phyloP scores from a whole-genome alignment of 2,329 filamentous ascomycete species.

The Neofusicoccum laricinum region DNA sequence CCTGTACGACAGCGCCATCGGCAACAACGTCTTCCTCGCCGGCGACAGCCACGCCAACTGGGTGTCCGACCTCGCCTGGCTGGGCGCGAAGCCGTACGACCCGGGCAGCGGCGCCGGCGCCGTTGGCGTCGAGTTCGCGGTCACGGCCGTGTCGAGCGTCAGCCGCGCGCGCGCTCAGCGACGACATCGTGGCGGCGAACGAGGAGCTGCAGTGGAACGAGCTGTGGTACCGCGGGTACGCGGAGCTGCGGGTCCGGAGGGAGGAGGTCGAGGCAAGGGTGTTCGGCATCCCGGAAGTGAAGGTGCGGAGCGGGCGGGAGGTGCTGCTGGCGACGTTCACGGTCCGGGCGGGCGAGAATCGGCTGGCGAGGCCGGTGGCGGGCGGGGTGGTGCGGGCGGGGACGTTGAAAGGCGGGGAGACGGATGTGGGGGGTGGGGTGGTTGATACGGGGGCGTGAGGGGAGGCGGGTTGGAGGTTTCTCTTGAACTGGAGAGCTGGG shows the following conservation, averaged over 20 bases:
- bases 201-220: conserved; percentile 70
- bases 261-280: conserved; percentile 56
- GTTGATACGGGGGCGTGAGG: neutral
- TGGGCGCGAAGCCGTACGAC: conserved; percentile 41
- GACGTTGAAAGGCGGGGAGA: conserved; percentile 48
- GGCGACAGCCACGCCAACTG: conserved; percentile 69
- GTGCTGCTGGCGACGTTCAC: conserved; percentile 69
- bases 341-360: conserved; percentile 60
- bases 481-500: too few relatives aligned
- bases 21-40: conserved; percentile 70
- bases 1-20: conserved; percentile 65
- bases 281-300: conserved; percentile 62
- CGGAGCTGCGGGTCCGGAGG: conserved; percentile 50
- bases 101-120: conserved; percentile 38
- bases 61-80: conserved; percentile 47
- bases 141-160: conserved; percentile 60
- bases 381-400: conserved; percentile 55
- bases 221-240: conserved; percentile 71
- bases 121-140: conserved; percentile 55
- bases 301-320: conserved; percentile 60
- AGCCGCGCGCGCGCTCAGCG: conserved; percentile 20
- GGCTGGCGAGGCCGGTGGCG: conserved; percentile 50
- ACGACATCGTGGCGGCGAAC: conserved; percentile 46
- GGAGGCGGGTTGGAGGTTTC: neutral
- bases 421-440: conserved; percentile 32